A percentile compares a stretch with the other conserved stretches of the same genome.
Evolutionary conservation across 2,329 filamentous ascomycete species (phyloP).

Genomic region (Ceratocystis albifundus): DNA sequence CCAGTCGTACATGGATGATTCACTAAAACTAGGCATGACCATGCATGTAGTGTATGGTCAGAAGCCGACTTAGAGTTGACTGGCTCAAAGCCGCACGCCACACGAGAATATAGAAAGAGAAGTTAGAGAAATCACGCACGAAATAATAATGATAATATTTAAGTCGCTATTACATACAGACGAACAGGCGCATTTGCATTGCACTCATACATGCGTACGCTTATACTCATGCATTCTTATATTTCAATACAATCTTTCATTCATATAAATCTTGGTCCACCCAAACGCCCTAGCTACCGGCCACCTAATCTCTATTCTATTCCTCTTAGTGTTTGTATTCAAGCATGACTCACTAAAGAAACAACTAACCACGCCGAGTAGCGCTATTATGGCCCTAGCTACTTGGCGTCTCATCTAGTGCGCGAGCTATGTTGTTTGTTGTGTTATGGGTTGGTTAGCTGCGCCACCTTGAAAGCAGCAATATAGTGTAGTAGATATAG

Average conservation of each 20-base stretch:
- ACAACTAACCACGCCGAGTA: too few species aligned
- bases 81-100: background rate
- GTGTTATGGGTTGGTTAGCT: too few species aligned
- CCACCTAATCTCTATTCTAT: too few species aligned
- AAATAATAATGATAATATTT: slow-evolving; percentile 2
- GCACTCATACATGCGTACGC: background rate
- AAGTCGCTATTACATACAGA: background rate
- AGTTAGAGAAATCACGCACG: background rate
- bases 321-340: too few species aligned
- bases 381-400: too few species aligned
- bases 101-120: background rate
- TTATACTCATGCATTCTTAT: background rate
- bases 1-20: slow-evolving; percentile 38
- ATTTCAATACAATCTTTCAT: background rate
- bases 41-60: slow-evolving; percentile 45
- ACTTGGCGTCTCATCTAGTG: too few species aligned
- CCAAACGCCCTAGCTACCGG: too few species aligned
- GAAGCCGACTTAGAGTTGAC: slow-evolving; percentile 31
- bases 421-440: too few species aligned
- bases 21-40: slow-evolving; percentile 43
- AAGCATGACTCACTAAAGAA: too few species aligned
- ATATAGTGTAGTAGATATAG: too few species aligned
- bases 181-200: background rate
- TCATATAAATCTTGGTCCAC: too few species aligned
- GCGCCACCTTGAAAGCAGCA: too few species aligned